phyloP scores from a whole-genome alignment of 202 grass and related monocot species.

The Digitaria exilis region DNA sequence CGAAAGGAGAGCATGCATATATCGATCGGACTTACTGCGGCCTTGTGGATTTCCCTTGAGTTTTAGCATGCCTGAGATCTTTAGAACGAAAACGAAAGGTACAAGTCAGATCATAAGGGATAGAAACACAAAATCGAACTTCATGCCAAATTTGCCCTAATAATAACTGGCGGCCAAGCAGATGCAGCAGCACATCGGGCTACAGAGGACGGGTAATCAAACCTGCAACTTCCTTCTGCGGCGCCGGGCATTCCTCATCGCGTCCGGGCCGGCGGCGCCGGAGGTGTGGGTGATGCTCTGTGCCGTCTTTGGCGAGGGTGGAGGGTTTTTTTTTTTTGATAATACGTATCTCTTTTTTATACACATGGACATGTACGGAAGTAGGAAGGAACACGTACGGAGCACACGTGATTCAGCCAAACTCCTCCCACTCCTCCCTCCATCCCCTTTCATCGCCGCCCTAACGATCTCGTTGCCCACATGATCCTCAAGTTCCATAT shows the following conservation, averaged over 20 bases:
- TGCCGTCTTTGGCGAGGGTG: too few species aligned
- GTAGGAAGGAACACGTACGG: too few species aligned
- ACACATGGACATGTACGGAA: too few species aligned
- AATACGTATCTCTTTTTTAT: too few species aligned
- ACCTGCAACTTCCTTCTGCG: neutral
- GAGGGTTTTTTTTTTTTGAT: too few species aligned
- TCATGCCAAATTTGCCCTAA: neutral
- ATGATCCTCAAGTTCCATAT: constrained; percentile 91
- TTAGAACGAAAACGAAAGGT: neutral
- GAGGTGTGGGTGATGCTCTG: neutral
- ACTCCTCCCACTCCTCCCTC: too few species aligned
- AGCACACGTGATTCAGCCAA: too few species aligned
- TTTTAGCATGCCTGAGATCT: neutral
- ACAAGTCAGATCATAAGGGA: neutral
- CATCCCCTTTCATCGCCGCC: too few species aligned
- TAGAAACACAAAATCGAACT: neutral
- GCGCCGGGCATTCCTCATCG: neutral
- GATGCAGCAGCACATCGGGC: neutral
- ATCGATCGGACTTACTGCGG: neutral
- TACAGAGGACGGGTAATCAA: neutral
- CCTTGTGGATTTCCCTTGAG: neutral
- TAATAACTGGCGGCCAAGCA: neutral
- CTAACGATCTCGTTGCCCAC: too few species aligned
- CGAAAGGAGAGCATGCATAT: too few species aligned
- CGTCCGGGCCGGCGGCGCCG: neutral